Conservation (phyloP, 805 yeast genomes). For the Candida palmyrensis region DNA sequence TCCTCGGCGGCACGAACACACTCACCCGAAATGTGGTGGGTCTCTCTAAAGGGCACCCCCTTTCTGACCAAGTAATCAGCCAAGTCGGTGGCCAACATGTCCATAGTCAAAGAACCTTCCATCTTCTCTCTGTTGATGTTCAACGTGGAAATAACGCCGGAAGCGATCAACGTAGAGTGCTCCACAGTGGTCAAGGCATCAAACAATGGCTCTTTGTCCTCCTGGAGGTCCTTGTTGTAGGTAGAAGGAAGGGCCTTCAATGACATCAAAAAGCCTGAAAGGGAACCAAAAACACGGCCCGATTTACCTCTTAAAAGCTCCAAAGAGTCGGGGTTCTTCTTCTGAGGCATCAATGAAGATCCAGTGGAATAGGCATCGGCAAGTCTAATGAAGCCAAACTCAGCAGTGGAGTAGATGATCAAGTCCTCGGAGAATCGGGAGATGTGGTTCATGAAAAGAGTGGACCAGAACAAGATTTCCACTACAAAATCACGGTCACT, state of each 20-base stretch:
- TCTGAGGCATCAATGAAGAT: conserved; percentile 97
- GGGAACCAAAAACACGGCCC: conserved; percentile 93
- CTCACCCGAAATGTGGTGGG: conserved; percentile 98
- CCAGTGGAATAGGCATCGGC: conserved; percentile 99
- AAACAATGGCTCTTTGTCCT: conserved; percentile 97
- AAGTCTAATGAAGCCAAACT: conserved; percentile 87
- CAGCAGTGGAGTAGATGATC: conserved; percentile 94
- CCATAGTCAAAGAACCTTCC: conserved; percentile 92
- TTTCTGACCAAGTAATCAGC: conserved; percentile 97
- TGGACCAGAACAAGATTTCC: conserved; percentile 93
- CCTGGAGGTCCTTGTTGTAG: conserved; percentile 97
- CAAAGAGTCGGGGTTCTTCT: conserved; percentile 95
- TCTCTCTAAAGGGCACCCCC: conserved; percentile 98
- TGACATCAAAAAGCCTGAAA: conserved; percentile 95
- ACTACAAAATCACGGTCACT: conserved; percentile 97
- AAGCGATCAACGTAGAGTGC: conserved; percentile 89
- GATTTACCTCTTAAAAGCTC: conserved; percentile 95
- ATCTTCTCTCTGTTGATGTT: conserved; percentile 66
- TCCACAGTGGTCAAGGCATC: conserved; percentile 87
- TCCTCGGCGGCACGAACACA: conserved; percentile 92
- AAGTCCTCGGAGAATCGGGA: conserved; percentile 93
- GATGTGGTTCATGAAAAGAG: conserved; percentile 91
- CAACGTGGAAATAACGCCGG: conserved; percentile 92
- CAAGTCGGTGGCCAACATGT: conserved; percentile 97
- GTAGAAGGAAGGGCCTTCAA: conserved; percentile 97